Percentiles rank a stretch among this genome's conserved stretches.
phyloP scores from a whole-genome alignment of 805 yeast species.

The Citeromyces matritensis region DNA sequence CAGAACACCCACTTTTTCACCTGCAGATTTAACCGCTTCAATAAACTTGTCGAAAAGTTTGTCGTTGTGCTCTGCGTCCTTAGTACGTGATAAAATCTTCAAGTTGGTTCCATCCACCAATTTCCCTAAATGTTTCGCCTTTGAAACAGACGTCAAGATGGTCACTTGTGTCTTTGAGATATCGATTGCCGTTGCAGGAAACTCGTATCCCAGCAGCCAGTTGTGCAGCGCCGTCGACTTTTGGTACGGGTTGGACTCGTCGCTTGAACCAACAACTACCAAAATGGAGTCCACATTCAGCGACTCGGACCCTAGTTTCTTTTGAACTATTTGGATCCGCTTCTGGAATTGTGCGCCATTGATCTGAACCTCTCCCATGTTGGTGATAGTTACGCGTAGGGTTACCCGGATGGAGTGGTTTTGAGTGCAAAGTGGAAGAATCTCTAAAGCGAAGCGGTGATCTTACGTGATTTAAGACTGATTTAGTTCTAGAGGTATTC shows the following conservation, averaged over 20 bases:
- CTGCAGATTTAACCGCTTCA: conserved; percentile 24
- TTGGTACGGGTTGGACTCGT: conserved; percentile 81
- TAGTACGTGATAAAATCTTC: conserved; percentile 60
- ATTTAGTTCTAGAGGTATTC: too few species aligned
- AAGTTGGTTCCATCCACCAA: conserved; percentile 27
- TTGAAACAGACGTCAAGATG: conserved; percentile 69
- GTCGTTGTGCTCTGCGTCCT: conserved; percentile 67
- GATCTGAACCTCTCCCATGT: conserved; percentile 45
- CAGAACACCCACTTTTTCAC: conserved; percentile 47
- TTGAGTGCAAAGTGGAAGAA: too few species aligned
- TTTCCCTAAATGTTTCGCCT: conserved; percentile 63
- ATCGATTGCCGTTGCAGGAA: conserved; percentile 76
- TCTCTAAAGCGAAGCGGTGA: too few species aligned
- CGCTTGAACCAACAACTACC: conserved; percentile 71
- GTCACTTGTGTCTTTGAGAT: conserved; percentile 43
- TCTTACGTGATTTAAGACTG: too few species aligned
- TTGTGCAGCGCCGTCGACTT: conserved; percentile 77
- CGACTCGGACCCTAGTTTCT: conserved; percentile 10
- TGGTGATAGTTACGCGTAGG: background rate
- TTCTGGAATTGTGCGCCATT: conserved; percentile 37
- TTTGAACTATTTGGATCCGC: conserved; percentile 29
- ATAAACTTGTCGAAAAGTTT: conserved; percentile 46
- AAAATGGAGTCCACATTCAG: conserved; percentile 33
- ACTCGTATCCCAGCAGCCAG: conserved; percentile 91
- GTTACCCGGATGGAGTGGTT: too few species aligned